Percentiles rank a stretch among this genome's conserved stretches.
phyloP scores from a whole-genome alignment of 495 filamentous ascomycete genomes.

The Neurospora sp. region DNA sequence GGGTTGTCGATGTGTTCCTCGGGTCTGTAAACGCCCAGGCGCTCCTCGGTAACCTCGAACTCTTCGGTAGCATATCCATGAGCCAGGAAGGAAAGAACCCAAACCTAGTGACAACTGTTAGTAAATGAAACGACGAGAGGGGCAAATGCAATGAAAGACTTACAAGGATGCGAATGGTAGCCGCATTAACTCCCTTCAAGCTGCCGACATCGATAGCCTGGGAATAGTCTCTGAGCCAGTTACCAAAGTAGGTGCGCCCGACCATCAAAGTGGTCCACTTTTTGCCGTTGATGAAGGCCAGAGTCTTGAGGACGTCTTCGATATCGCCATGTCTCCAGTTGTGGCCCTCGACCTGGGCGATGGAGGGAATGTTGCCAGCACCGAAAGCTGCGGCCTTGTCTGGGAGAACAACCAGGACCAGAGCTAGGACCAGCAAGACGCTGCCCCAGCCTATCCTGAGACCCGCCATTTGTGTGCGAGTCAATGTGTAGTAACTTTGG shows the following conservation, averaged over 20 bases:
- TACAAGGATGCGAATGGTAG: constrained; percentile 76
- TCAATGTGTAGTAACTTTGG: background rate
- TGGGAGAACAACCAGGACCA: constrained; percentile 54
- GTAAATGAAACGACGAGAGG: background rate
- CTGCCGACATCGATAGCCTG: constrained; percentile 91
- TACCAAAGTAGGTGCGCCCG: constrained; percentile 86
- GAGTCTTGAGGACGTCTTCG: constrained; percentile 83
- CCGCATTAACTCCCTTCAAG: constrained; percentile 77
- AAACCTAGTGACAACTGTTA: constrained; percentile 31
- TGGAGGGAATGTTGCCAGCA: constrained; percentile 90
- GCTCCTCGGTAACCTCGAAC: constrained; percentile 89
- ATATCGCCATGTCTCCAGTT: constrained; percentile 96
- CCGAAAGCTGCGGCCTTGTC: constrained; percentile 68
- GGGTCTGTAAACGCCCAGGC: constrained; percentile 84
- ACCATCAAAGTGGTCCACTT: constrained; percentile 93
- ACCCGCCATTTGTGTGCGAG: constrained; percentile 24
- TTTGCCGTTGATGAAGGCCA: constrained; percentile 78
- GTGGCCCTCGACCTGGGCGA: constrained; percentile 84
- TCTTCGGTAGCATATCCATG: constrained; percentile 96
- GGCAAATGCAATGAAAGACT: constrained; percentile 14
- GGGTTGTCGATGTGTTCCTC: constrained; percentile 95
- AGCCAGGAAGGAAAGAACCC: constrained; percentile 83
- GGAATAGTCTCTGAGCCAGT: constrained; percentile 67
- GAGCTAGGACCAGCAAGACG: constrained; percentile 36
- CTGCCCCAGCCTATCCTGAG: constrained; percentile 27